These are phyloP conservation scores for Cicer arietinum DNA, from an alignment of 306 rosid genomes.

Conservation along the genomic window DNA sequence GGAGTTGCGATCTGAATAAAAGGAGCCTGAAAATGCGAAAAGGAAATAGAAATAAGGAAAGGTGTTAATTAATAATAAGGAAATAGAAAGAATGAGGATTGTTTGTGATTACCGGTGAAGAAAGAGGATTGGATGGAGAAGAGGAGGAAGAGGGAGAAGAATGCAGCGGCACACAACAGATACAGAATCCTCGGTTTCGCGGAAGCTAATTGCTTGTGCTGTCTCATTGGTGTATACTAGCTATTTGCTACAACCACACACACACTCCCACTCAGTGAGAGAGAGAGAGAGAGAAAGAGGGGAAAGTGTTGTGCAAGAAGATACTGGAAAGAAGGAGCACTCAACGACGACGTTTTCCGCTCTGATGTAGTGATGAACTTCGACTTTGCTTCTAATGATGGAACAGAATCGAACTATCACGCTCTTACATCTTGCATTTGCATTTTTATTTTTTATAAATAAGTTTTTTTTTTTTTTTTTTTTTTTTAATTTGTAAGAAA, in stretches of 20 bases:
- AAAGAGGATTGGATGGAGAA: constrained; percentile 82
- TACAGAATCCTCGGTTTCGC: constrained; percentile 65
- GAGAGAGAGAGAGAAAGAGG: not conserved
- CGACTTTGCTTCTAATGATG: constrained; percentile 10
- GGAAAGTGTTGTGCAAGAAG: not conserved
- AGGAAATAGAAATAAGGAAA: not conserved
- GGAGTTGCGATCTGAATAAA: constrained; percentile 55
- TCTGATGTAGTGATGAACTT: constrained; percentile 8
- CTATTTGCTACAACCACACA: not conserved
- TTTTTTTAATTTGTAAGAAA: too few species aligned
- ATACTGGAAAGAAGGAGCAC: not conserved
- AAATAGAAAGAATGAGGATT: not conserved
- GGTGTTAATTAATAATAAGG: not conserved
- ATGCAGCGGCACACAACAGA: constrained; percentile 68
- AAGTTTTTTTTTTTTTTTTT: too few species aligned
- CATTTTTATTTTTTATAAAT: too few species aligned
- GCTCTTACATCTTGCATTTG: not conserved
- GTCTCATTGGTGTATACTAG: constrained; percentile 56
- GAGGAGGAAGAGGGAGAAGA: constrained; percentile 74
- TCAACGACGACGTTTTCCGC: constrained; percentile 40
- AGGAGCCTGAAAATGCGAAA: constrained; percentile 52
- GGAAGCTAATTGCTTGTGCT: constrained; percentile 48
- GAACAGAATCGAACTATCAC: constrained; percentile 17
- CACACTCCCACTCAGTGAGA: not conserved
- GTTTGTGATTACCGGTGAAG: constrained; percentile 58